Base-by-base conservation (phyloP, 352 stramenopile species). In the Pythium dissimile region DNA sequence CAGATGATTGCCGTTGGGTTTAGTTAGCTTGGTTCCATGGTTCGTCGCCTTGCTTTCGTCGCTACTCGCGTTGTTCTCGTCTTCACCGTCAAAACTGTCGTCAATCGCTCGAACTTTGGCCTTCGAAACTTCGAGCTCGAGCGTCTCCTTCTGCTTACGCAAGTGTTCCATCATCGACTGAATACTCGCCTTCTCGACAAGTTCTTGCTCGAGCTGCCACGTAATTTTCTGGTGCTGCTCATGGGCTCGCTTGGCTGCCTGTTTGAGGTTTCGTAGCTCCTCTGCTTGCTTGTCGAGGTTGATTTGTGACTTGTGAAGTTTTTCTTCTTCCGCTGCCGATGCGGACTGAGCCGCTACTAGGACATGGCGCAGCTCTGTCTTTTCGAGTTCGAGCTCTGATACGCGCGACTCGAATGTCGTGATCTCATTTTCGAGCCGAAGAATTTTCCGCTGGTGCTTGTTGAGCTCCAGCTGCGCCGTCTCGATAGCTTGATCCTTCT, bases 221-320 rank as follows among this genome's bases (percentile, higher is more conserved):
- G 62, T 74, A 26, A 75, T 60, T 18, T 80, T 71, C 55, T 88
- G 72, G 34, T 85, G 81, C 30, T 83, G 50, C 6, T 86, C 76
- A 35, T 91, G 78, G 9, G 76, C 78, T n/a, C 70, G 70, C 42
- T 77, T 79, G 2, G 79, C 69, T 0, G 75, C 67, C 44, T 87
- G 78, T 27, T 73, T 78, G 1, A 91, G 60, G 20, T 80, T 69
- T 3, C 67, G 64, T n/a, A 84, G 44, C n/a, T 89, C 78, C n/a
- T 83, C 73, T 28, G 80, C 69, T 35, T 84, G 75, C 21, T 63
- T 72, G 20, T 69, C 66, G 8, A 71, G 64, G 1, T 64, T 64
- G 1, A 64, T 55, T 23, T 68, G 74, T 2, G 74, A 68, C 37
- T 73, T 66, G 31, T 81, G 68, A 0, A 74, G 63, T 34, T 80